These are phyloP conservation scores for Colletotrichum sp. DNA, from an alignment of 2,329 filamentous ascomycete species.

Conservation along the genomic window DNA sequence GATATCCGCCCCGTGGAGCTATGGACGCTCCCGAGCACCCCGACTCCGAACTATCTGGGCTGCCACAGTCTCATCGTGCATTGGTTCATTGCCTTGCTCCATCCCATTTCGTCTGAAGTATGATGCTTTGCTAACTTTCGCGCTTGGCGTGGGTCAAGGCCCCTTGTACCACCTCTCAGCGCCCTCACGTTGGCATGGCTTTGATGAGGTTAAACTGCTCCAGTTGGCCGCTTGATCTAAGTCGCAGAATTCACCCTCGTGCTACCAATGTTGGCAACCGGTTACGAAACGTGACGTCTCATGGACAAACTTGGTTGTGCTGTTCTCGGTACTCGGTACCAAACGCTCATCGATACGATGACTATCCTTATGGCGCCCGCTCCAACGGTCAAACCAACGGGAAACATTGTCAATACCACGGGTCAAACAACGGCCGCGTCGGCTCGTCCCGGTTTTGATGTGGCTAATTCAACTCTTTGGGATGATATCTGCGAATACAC, in stretches of 20 bases:
- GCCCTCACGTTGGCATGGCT: neutral
- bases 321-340: neutral
- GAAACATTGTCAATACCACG: neutral
- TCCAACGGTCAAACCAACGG: neutral
- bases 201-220: neutral
- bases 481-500: neutral
- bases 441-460: neutral
- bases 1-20: constrained; percentile 5
- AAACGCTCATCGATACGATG: neutral
- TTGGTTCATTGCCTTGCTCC: neutral
- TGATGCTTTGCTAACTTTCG: neutral
- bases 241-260: neutral
- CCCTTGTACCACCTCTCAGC: neutral
- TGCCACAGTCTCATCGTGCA: neutral
- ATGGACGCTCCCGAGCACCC: neutral
- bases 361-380: neutral
- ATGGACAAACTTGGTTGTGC: neutral
- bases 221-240: neutral
- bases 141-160: neutral
- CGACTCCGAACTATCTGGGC: neutral
- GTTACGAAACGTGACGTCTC: neutral
- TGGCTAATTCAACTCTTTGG: neutral
- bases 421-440: neutral
- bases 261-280: neutral
- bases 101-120: neutral